Evolutionary conservation across 441 rosid genomes (phyloP), one percentile per base, ranked within the genome.

Genomic region (Adansonia rubrostipa): DNA sequence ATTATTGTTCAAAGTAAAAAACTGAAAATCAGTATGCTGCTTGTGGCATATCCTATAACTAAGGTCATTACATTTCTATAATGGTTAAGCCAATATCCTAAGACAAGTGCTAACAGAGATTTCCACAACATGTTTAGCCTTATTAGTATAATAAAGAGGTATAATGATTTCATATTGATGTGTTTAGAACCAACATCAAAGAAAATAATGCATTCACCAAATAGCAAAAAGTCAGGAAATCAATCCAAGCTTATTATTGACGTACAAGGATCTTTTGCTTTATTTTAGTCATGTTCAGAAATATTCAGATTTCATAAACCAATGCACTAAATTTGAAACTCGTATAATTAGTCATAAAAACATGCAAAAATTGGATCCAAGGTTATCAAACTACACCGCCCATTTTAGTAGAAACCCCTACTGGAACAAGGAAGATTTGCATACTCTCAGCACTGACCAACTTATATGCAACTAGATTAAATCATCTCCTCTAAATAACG

Each of bases 401-500:
- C 33, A 45, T 19, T 53, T 45, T 45, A 67, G 36, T 68, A 45
- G 6, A 58, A 58, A 58, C 4, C 56, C 5, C 9, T 68, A 47
- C 4, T 19, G 5, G 36, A 45, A 68, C 72, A 20, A 45, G 28
- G 51, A 66, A 66, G 56, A 68, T 17, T 19, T 45, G 36, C 36
- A 11, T 10, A 10, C 56, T 64, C 45, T 64, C 15, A 2, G 47
- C 20, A 64, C 19, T 36, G 47, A 65, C 71, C 9, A 40, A 58
- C 71, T n/a, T 65, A 17, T 10, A 42, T 65, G 24, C 50, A 65
- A 65, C 71, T 40, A 65, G 50, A 65, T 65, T 36, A 65, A 58
- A 65, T 40, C 6, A 42, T 3, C 28, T 65, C 50, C 51, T n/a
- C 50, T 9, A 1, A 65, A 19, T 9, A 65, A 3, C 7, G 50